Evolutionary conservation across 2,329 filamentous ascomycete genomes (phyloP), one percentile per base, ranked within the genome.

Genomic region (Huntiella bhutanensis): DNA sequence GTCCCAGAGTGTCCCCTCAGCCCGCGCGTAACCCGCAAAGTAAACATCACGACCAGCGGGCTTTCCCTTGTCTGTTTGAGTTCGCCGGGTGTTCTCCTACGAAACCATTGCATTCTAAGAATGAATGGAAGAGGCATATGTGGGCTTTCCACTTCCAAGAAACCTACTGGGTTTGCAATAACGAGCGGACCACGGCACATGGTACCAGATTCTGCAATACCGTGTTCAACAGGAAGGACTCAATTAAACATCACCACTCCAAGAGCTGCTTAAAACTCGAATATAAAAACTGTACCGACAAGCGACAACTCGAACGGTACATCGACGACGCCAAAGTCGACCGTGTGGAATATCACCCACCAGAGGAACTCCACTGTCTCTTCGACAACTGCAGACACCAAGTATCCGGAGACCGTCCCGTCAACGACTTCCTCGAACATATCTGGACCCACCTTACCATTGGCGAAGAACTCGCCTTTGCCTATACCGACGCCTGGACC

Each of bases 101-200:
- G 1, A 73, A 76, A 2, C 76, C 70, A 0, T 94, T 94, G 56
- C 70, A 72, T 3, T 78, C 71, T 53, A 94, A 93, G 64, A 94
- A 94, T 58, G 87, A 95, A 59, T 95, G 88, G 88, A 95, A 95
- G 60, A 76, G 88, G 0, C 88, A 96, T 57, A 75, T 88, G 55
- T 65, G 68, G 32, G 82, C 80, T 0, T 82, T 93, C 57, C 88
- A 96, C 57, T 66, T 94, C 16, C 73, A 78, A 46, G 66, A 83
- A 3, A 65, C 71, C 39, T 82, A 77, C 61, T 95, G 79, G 74
- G 68, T 80, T 48, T 96, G 87, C 63, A 80, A 74, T 51, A 56
- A 60, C 5, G 80, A 75, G 57, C 42, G 49, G 3, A 37, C 51
- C 3, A 28, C 22, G 8, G 19, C 13, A 15, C 6, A 33, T 2